phyloP scores from a whole-genome alignment of 2,329 filamentous ascomycete genomes.

The Ilyonectria mors-panacis region DNA sequence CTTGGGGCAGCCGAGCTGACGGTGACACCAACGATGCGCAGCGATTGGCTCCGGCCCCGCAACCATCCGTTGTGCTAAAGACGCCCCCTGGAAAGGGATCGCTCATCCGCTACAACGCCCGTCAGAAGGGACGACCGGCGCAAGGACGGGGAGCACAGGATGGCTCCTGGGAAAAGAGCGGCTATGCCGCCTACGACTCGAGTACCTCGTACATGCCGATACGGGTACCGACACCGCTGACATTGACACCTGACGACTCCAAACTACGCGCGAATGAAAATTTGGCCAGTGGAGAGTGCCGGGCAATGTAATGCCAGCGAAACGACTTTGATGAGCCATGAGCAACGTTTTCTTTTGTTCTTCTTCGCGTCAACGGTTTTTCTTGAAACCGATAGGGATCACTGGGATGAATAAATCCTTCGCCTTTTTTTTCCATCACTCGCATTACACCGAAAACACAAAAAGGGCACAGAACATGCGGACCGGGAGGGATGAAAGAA shows the following conservation, averaged over 20 bases:
- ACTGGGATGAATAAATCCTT: constrained; percentile 3
- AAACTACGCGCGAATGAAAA: constrained; percentile 44
- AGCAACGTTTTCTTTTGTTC: constrained; percentile 44
- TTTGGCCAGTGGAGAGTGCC: constrained; percentile 40
- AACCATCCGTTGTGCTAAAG: constrained; percentile 58
- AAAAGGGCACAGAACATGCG: constrained; percentile 27
- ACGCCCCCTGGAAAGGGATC: constrained; percentile 60
- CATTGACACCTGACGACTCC: constrained; percentile 38
- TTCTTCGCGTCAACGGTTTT: constrained; percentile 13
- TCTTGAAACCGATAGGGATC: background rate
- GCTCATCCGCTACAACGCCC: constrained; percentile 63
- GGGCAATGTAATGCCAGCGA: constrained; percentile 43
- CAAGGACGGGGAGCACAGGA: constrained; percentile 41
- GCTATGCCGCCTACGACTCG: constrained; percentile 54
- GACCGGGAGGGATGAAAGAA: constrained; percentile 31
- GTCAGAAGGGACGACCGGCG: constrained; percentile 56
- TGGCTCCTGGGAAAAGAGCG: constrained; percentile 51
- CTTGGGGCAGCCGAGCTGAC: constrained; percentile 94
- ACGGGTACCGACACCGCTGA: constrained; percentile 46
- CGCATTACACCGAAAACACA: constrained; percentile 22
- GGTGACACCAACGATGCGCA: constrained; percentile 87
- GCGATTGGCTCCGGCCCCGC: constrained; percentile 71
- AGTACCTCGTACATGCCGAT: constrained; percentile 54
- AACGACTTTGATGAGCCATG: constrained; percentile 49
- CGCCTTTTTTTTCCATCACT: constrained; percentile 15